These are phyloP conservation scores for Penicillium ucsense DNA, from an alignment of 495 filamentous ascomycete genomes.

Conservation along the genomic window DNA sequence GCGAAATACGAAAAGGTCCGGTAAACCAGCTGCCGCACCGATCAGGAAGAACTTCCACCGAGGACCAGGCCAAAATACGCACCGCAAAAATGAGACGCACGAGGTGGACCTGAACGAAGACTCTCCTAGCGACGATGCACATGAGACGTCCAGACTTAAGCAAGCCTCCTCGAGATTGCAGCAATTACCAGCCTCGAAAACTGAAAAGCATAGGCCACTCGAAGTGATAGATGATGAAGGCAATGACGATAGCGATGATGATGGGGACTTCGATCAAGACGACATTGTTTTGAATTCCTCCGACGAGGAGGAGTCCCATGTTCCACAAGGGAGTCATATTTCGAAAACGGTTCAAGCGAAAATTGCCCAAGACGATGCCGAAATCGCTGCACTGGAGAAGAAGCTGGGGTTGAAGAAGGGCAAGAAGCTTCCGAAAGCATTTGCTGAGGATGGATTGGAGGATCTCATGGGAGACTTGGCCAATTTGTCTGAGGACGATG, in stretches of 20 bases:
- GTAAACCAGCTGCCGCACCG: conserved; percentile 9
- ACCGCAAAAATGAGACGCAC: conserved; percentile 18
- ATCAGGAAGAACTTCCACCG: conserved; percentile 10
- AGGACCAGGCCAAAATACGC: neutral
- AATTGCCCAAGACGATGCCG: conserved; percentile 64
- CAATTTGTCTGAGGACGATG: conserved; percentile 37
- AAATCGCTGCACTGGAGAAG: conserved; percentile 82
- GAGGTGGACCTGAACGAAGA: conserved; percentile 17
- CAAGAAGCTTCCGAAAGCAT: conserved; percentile 62
- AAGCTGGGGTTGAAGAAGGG: conserved; percentile 78
- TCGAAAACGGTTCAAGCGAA: conserved; percentile 54
- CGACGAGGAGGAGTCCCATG: neutral
- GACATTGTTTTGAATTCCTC: conserved; percentile 14
- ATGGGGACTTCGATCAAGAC: conserved; percentile 8
- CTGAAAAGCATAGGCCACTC: neutral
- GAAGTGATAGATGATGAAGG: conserved; percentile 14
- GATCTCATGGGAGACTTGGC: conserved; percentile 66
- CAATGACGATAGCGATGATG: conserved; percentile 11
- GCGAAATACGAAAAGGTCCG: conserved; percentile 44
- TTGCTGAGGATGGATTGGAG: conserved; percentile 78
- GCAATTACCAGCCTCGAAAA: neutral
- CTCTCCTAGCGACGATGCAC: conserved; percentile 6
- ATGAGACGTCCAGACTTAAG: conserved; percentile 3
- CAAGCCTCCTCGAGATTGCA: neutral
- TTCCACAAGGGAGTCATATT: conserved; percentile 14